Evolutionary conservation across 768 basidiomycete genomes (phyloP), one percentile per base, ranked within the genome.

Genomic region (Butyriboletus loyo): DNA sequence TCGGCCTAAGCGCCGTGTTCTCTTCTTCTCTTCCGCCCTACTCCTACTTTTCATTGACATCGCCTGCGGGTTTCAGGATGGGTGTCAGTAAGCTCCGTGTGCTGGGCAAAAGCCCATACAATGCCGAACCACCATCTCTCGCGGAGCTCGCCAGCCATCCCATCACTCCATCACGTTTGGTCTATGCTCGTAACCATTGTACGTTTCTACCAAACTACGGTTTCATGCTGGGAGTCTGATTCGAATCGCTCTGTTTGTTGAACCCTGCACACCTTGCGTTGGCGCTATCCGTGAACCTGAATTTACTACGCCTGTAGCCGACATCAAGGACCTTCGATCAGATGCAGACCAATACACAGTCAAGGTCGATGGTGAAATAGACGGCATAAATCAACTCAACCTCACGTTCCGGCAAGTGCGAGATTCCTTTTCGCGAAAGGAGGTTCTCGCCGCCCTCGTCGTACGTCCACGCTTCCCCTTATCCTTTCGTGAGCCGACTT

Each of bases 121-220:
- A 89, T 62, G 86, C 87, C 17, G 87, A 91, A 56, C 83, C 87
- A 1, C 69, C 74, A 2, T 75, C 77, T 17, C 75, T 89, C 13
- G 76, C 82, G 19, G 79, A 84, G 58, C 83, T 83, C 60, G 38
- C 57, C 28, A 61, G 51, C 43, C 53, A 68, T 21, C 63, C 75
- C 7, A 53, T 80, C 51, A 89, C 87, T 0, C 86, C 87, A 1
- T 77, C 79, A 47, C 77, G 78, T 40, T 72, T 85, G n/a, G 73
- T 84, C 10, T 91, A 87, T 60, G 82, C 81, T 53, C 81, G 88
- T 31, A 89, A 89, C 60, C 87, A 89, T 59, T 82, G 86, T 40
- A 77, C 76, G 51, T 82, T 82, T 31, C 70, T 76, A 11, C 74
- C 43, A 28, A 30, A 42, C 7, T 14, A 45, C 38, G 17, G n/a